A percentile compares a stretch with the other conserved stretches of the same genome.
phyloP scores from a whole-genome alignment of 352 stramenopile species.

The Globisporangium echinulatum region DNA sequence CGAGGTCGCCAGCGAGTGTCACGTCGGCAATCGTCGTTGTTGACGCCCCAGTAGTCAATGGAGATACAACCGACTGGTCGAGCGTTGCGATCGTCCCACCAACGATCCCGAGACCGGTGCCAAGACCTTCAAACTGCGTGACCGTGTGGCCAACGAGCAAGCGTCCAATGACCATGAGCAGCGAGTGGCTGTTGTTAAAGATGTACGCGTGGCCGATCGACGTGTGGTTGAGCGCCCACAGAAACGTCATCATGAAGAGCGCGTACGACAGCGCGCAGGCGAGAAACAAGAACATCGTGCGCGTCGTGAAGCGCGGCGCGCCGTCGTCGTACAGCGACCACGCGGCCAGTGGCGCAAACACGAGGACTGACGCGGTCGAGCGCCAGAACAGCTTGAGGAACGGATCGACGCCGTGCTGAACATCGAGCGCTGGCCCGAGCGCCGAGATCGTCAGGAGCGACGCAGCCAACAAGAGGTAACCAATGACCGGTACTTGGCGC shows the following conservation, averaged over 20 bases:
- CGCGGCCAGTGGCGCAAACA: conserved; percentile 42
- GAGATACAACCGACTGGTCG: conserved; percentile 19
- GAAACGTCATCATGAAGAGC: conserved; percentile 68
- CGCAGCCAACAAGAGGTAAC: conserved; percentile 56
- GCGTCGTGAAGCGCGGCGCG: conserved; percentile 22
- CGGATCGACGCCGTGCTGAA: conserved; percentile 45
- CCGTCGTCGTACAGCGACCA: conserved; percentile 30
- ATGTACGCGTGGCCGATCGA: conserved; percentile 79
- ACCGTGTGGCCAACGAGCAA: conserved; percentile 50
- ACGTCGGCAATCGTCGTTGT: conserved; percentile 2
- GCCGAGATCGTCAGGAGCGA: conserved; percentile 74
- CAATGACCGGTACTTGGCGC: conserved; percentile 57
- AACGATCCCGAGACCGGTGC: conserved; percentile 60
- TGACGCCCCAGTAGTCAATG: not conserved
- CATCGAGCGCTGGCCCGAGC: conserved; percentile 68
- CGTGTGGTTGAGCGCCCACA: conserved; percentile 56
- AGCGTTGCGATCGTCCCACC: conserved; percentile 65
- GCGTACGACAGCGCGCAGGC: conserved; percentile 51
- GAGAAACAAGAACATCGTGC: conserved; percentile 37
- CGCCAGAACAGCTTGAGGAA: conserved; percentile 87
- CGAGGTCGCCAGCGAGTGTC: conserved; percentile 27
- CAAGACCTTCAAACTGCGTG: conserved; percentile 52
- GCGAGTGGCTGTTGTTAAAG: conserved; percentile 81
- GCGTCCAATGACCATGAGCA: conserved; percentile 73
- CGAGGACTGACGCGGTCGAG: conserved; percentile 57